Percentiles rank a stretch among this genome's conserved stretches.
phyloP scores from a whole-genome alignment of 225 moss, liverwort and hornwort species.

The Polytrichum commune region DNA sequence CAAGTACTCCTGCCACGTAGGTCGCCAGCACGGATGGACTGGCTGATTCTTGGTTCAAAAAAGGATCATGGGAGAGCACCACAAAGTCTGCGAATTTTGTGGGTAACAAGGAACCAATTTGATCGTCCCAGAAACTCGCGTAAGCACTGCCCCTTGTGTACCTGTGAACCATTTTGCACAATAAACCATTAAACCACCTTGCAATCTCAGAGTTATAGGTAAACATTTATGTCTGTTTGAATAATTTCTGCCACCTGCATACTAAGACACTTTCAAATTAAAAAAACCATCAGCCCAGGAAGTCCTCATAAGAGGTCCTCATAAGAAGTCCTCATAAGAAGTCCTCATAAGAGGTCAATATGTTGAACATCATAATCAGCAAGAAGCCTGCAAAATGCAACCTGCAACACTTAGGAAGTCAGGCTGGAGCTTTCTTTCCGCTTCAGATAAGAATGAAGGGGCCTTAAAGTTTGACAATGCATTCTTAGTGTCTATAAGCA shows the following conservation, averaged over 20 bases:
- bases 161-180: conserved; percentile 17
- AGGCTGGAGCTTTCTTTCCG: not conserved
- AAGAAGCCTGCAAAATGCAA: not conserved
- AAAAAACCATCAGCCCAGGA: not conserved
- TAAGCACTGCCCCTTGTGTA: conserved; percentile 49
- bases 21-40: conserved; percentile 43
- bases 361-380: not conserved
- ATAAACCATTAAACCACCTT: conserved; percentile 11
- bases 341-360: not conserved
- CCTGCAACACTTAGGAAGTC: not conserved
- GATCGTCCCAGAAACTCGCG: conserved; percentile 39
- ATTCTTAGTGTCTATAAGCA: too few relatives aligned
- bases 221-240: too few relatives aligned
- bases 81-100: conserved; percentile 55
- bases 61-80: conserved; percentile 41
- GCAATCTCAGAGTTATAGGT: conserved; percentile 6
- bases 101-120: conserved; percentile 42
- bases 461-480: too few relatives aligned
- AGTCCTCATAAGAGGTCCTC: not conserved
- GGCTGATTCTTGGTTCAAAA: conserved; percentile 22
- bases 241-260: not conserved
- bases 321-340: too few relatives aligned
- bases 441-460: too few relatives aligned
- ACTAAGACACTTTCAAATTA: not conserved
- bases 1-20: conserved; percentile 39